Conservation (phyloP, 345 rosid species). For the Mercurialis annua region DNA sequence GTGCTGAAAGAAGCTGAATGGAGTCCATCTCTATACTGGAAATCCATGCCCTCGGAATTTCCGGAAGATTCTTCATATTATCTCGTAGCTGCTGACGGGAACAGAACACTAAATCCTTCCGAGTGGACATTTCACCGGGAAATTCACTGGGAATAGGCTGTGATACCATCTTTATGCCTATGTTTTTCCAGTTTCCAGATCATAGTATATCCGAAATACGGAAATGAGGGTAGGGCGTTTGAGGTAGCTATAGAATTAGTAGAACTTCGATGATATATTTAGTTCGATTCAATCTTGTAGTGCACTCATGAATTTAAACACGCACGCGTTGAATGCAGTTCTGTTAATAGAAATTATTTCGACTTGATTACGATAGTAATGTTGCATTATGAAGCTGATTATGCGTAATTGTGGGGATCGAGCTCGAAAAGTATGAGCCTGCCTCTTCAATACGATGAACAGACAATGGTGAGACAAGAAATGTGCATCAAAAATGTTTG, state of each 20-base stretch:
- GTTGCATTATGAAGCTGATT: too few species aligned
- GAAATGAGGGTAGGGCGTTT: neutral
- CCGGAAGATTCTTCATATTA: conserved; percentile 67
- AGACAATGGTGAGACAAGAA: neutral
- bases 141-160: conserved; percentile 62
- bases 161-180: neutral
- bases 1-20: conserved; percentile 78
- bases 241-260: neutral
- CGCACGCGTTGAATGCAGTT: too few species aligned
- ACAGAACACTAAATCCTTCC: conserved; percentile 61
- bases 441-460: neutral
- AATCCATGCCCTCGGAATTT: conserved; percentile 82
- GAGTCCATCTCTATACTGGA: conserved; percentile 90
- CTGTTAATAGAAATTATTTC: too few species aligned
- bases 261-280: neutral
- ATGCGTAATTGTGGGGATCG: too few species aligned
- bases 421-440: neutral
- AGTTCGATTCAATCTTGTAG: neutral
- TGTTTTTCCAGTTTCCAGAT: neutral
- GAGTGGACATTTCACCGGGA: conserved; percentile 87
- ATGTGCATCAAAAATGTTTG: neutral
- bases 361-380: too few species aligned
- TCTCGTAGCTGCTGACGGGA: conserved; percentile 79
- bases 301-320: neutral
- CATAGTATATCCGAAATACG: neutral